Conservation (phyloP, 441 rosid genomes). For the Pelargonium myrrhifolium region DNA sequence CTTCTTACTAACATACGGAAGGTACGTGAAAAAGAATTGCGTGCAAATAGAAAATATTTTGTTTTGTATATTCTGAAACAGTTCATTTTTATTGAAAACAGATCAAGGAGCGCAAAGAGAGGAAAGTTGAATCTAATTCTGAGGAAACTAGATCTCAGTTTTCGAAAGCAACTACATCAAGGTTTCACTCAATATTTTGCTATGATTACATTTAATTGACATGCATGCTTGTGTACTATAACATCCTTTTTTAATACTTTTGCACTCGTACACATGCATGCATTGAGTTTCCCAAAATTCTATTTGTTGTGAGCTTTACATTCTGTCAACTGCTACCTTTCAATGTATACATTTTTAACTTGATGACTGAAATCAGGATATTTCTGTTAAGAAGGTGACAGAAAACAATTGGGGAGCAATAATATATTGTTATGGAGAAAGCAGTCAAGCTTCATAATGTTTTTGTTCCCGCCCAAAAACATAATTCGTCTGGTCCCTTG, state of each 20-base stretch:
- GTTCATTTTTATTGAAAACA: constrained; percentile 28
- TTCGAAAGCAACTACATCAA: constrained; percentile 72
- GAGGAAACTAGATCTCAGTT: constrained; percentile 61
- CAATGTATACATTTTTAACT: too few species aligned
- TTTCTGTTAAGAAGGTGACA: too few species aligned
- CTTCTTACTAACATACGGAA: constrained; percentile 84
- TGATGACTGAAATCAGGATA: too few species aligned
- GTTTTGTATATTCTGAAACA: constrained; percentile 11
- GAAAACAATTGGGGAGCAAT: too few species aligned
- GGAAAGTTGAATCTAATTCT: constrained; percentile 43
- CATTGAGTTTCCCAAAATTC: too few species aligned
- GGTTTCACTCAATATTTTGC: constrained; percentile 33
- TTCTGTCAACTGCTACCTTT: too few species aligned
- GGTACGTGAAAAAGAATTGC: constrained; percentile 35
- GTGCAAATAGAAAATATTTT: constrained; percentile 4
- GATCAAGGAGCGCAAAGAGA: constrained; percentile 80
- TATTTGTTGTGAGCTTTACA: too few species aligned
- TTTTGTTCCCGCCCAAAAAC: neutral
- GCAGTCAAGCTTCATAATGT: neutral
- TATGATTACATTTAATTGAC: neutral
- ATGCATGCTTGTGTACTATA: neutral
- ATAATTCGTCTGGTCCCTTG: neutral
- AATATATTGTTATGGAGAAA: too few species aligned
- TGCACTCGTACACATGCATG: too few species aligned
- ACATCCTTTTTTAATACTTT: too few species aligned